Evolutionary conservation across 345 rosid species (phyloP).

Genomic region (Physaria fendleri): DNA sequence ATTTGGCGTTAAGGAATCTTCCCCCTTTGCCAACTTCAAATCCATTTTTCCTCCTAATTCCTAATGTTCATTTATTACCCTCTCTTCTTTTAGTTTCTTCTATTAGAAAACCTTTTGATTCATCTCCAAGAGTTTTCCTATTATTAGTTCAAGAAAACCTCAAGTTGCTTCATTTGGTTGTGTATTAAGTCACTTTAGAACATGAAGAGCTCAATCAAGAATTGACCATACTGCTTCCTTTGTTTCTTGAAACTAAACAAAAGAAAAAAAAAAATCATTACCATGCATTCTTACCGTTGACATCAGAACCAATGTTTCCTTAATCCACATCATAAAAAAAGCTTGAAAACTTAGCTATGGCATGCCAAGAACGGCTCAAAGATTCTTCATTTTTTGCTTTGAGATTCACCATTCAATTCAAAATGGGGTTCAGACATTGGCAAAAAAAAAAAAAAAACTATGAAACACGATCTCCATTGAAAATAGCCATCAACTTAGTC

Average conservation of each 20-base stretch:
- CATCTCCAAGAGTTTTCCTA: background rate
- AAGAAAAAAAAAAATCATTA: background rate
- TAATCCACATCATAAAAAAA: background rate
- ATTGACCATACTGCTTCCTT: background rate
- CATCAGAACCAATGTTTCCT: background rate
- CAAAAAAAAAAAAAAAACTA: background rate
- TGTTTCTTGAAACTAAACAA: background rate
- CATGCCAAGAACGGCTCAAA: background rate
- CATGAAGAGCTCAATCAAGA: constrained; percentile 6
- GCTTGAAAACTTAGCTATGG: background rate
- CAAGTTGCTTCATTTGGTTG: background rate
- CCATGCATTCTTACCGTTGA: background rate
- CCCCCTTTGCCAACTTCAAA: constrained; percentile 49
- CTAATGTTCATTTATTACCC: constrained; percentile 28
- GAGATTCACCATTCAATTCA: background rate
- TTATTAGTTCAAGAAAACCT: background rate
- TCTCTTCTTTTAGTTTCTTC: background rate
- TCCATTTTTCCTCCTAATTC: constrained; percentile 63
- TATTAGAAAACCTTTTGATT: background rate
- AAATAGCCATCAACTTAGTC: constrained; percentile 10
- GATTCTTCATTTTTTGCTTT: background rate
- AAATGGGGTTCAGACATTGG: too few species aligned
- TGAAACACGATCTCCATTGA: background rate
- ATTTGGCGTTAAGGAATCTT: constrained; percentile 56
- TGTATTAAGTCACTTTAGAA: background rate